Percentiles rank a stretch among this genome's conserved stretches.
Conservation (phyloP, 2,329 filamentous ascomycete species). For the Capronia americana region DNA sequence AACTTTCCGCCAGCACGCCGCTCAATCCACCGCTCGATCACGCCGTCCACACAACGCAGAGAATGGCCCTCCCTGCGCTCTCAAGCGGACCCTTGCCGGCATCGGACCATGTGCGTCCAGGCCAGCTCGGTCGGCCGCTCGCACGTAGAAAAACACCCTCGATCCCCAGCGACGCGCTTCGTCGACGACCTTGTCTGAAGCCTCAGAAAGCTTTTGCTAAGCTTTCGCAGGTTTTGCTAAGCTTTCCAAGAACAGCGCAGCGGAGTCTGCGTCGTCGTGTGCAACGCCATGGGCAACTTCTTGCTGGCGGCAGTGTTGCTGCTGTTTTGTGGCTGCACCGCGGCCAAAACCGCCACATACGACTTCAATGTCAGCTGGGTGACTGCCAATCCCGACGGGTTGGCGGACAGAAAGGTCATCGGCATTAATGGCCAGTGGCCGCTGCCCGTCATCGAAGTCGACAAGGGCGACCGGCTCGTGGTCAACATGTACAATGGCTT, state of each 20-base stretch:
- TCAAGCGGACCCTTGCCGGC: background rate
- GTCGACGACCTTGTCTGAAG: background rate
- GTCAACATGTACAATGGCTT: conserved; percentile 74
- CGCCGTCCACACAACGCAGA: background rate
- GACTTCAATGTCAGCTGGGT: conserved; percentile 64
- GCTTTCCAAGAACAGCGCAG: background rate
- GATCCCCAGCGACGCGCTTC: background rate
- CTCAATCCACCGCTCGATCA: background rate
- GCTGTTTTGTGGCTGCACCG: conserved; percentile 20
- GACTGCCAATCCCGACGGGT: conserved; percentile 62
- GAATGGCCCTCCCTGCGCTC: background rate
- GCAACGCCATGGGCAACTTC: conserved; percentile 19
- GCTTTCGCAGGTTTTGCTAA: background rate
- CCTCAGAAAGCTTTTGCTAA: background rate
- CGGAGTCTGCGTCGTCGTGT: background rate
- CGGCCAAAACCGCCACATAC: conserved; percentile 51
- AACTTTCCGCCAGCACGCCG: background rate
- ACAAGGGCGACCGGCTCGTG: conserved; percentile 73
- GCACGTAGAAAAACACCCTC: background rate
- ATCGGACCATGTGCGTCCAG: background rate
- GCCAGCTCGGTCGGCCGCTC: background rate
- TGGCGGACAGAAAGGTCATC: conserved; percentile 61
- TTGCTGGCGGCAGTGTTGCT: conserved; percentile 1
- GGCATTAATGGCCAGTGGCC: conserved; percentile 79
- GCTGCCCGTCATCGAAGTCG: conserved; percentile 73